Conservation (phyloP, 495 filamentous ascomycete genomes). For the Trichoderma orchidacearum region DNA sequence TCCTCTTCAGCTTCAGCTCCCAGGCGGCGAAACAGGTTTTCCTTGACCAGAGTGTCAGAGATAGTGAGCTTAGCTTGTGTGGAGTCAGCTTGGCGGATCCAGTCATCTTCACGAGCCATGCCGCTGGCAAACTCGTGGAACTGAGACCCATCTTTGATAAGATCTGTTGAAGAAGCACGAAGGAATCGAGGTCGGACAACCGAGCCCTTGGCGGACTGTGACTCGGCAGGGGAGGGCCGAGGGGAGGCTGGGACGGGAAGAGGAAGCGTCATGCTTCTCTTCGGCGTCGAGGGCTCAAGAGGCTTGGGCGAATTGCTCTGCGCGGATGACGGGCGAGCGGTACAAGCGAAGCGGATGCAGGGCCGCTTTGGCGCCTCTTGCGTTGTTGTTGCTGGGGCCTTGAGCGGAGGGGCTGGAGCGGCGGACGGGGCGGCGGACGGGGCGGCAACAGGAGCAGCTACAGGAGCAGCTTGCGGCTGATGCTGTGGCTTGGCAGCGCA, state of each 20-base stretch:
- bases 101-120: slow-evolving; percentile 69
- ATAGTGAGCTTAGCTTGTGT: slow-evolving; percentile 52
- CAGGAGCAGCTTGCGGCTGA: slow-evolving; percentile 12
- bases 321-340: slow-evolving; percentile 4
- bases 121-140: slow-evolving; percentile 93
- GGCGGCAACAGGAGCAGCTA: background rate
- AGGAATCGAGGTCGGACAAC: slow-evolving; percentile 24
- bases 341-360: slow-evolving; percentile 39
- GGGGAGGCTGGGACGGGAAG: slow-evolving; percentile 29
- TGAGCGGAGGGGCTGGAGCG: slow-evolving; percentile 10
- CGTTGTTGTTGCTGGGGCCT: slow-evolving; percentile 4
- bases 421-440: background rate
- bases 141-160: slow-evolving; percentile 53
- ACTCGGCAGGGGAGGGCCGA: slow-evolving; percentile 12
- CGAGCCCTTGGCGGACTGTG: background rate
- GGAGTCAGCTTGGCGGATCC: slow-evolving; percentile 55
- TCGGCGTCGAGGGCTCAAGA: slow-evolving; percentile 27
- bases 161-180: slow-evolving; percentile 34
- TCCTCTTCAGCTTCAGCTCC: slow-evolving; percentile 88
- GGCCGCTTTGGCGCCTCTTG: slow-evolving; percentile 25
- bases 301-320: slow-evolving; percentile 7
- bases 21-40: slow-evolving; percentile 73
- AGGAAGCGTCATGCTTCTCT: slow-evolving; percentile 18
- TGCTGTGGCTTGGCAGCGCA: slow-evolving; percentile 42
- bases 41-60: slow-evolving; percentile 79